Evolutionary conservation across 371 early-diverging fungal species (phyloP).

Genomic region (Lichtheimia ramosa): DNA sequence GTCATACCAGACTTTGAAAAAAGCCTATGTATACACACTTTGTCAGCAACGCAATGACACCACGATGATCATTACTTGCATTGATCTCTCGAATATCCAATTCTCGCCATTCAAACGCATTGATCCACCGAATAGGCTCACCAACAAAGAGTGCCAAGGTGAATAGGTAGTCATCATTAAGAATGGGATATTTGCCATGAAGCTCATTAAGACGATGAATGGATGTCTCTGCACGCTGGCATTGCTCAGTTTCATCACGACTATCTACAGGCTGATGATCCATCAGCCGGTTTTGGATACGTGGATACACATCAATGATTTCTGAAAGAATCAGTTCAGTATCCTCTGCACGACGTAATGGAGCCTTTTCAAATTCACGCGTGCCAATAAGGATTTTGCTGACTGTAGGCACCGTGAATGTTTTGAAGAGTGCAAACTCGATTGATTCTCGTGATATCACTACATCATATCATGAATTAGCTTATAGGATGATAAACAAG

Average conservation of each 20-base stretch:
- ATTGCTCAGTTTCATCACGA: conserved; percentile 30
- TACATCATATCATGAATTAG: background rate
- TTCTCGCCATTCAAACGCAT: conserved; percentile 47
- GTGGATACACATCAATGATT: conserved; percentile 37
- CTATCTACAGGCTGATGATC: conserved; percentile 18
- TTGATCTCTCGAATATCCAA: conserved; percentile 46
- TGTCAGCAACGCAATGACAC: background rate
- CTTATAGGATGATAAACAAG: background rate
- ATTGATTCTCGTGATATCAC: conserved; percentile 29
- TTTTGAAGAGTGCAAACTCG: conserved; percentile 53
- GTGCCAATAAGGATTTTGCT: conserved; percentile 49
- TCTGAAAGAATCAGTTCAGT: conserved; percentile 48
- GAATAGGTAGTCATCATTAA: conserved; percentile 50
- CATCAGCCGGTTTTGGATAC: conserved; percentile 31
- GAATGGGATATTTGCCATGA: conserved; percentile 50
- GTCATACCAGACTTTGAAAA: conserved; percentile 43
- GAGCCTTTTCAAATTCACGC: conserved; percentile 35
- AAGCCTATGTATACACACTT: conserved; percentile 12
- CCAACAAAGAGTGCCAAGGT: conserved; percentile 44
- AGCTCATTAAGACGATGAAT: conserved; percentile 47
- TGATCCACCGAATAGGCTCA: conserved; percentile 45
- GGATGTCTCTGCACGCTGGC: conserved; percentile 28
- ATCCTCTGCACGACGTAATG: conserved; percentile 48
- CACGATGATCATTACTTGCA: conserved; percentile 23
- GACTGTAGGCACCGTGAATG: conserved; percentile 51